These are phyloP conservation scores for Cladophialophora exuberans DNA, from an alignment of 2,329 filamentous ascomycete genomes.

Conservation along the genomic window DNA sequence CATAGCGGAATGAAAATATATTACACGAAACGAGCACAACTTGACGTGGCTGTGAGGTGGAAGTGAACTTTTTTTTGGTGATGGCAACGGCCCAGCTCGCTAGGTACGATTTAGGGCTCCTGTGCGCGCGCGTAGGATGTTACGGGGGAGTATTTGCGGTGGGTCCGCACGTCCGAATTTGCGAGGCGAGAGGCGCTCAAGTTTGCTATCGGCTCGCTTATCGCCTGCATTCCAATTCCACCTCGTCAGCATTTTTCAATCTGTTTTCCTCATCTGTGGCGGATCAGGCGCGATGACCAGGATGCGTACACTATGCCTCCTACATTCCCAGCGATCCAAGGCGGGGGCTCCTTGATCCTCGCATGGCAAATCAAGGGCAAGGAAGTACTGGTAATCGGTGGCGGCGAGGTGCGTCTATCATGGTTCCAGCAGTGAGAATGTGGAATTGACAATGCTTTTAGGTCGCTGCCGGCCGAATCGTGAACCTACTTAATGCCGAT, in stretches of 20 bases:
- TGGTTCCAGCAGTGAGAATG: neutral
- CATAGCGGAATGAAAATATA: no score
- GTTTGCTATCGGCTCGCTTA: neutral
- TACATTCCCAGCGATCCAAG: conserved; percentile 78
- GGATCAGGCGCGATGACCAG: conserved; percentile 15
- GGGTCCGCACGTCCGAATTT: no score
- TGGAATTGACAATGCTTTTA: conserved; percentile 44
- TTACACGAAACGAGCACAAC: conserved; percentile 1
- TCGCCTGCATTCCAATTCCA: neutral
- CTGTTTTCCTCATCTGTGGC: conserved; percentile 16
- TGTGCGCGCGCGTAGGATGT: no score
- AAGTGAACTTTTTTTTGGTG: conserved; percentile 8
- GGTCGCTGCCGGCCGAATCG: conserved; percentile 93
- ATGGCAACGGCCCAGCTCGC: no score
- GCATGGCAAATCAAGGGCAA: conserved; percentile 95
- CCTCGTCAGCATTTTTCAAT: conserved; percentile 29
- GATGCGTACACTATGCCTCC: conserved; percentile 46
- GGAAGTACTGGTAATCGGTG: conserved; percentile 87
- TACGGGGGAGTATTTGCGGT: no score
- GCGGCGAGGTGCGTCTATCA: conserved; percentile 77
- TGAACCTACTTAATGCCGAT: conserved; percentile 93
- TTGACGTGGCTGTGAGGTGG: conserved; percentile 2
- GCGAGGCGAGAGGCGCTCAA: no score
- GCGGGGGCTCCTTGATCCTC: conserved; percentile 88
- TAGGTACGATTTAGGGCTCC: no score